Base-by-base conservation (phyloP, 495 filamentous ascomycete species). In the Thozetella sp. region DNA sequence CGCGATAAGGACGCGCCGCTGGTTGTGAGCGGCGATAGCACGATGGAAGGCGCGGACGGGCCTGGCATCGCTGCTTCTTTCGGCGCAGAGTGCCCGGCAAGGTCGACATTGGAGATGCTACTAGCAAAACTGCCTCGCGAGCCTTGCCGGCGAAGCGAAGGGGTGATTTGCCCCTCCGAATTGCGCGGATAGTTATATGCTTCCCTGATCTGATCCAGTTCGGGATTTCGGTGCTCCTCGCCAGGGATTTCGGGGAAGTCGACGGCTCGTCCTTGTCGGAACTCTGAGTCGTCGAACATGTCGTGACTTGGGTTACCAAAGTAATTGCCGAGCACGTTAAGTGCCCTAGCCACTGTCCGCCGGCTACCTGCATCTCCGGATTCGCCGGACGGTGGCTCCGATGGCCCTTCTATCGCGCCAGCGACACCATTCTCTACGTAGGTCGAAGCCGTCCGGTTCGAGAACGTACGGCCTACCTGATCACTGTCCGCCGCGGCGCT, bases 201-300 rank as follows among this genome's bases (percentile, higher is more conserved):
- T 48, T 72, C 65, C 48, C 68, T 62, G n/a, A 83, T 70, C 2
- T 72, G 58, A 6, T 60, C n/a, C 2, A 84, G 67, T 15, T 65
- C 53, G 0, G 52, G 26, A 48, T 83, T 84, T 46, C 80, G 72
- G 17, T 72, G 57, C 17, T 62, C 63, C 54, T 86, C 83, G 3
- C 80, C 83, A 1, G 82, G 82, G 3, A 83, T 72, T 57, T 78
- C 72, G 2, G 83, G 82, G 54, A 80, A 86, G 30, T 74, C 72
- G 4, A 69, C 54, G n/a, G 76, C 76, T 37, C 68, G 67, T 10
- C 75, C 72, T 0, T 61, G 70, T 9, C 75, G 71, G 57, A 85
- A 84, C 1, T 76, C 77, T 1, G 72, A 75, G 25, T 80, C 71
- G 61, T 82, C 76, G 55, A 79, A 80, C 22, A 68, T 67, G 15